Percentiles rank a stretch among this genome's conserved stretches.
Evolutionary conservation across 208 protist genomes (phyloP).

Genomic region (Acanthamoeba healyi): DNA sequence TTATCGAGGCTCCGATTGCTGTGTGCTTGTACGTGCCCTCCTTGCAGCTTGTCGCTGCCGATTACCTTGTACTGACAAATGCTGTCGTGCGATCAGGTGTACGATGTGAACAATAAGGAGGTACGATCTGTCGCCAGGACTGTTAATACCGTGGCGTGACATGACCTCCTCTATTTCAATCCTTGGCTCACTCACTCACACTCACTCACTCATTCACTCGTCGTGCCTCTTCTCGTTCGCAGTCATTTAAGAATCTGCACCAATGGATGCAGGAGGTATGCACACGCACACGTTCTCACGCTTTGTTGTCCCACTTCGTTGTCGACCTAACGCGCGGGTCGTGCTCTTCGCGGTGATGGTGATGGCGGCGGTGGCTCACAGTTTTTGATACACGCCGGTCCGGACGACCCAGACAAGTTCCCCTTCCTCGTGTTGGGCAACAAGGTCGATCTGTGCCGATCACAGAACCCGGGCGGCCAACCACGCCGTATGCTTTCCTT

Average conservation of each 20-base stretch:
- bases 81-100: too few species aligned
- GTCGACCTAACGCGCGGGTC: not conserved
- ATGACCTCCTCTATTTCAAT: too few species aligned
- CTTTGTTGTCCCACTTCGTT: not conserved
- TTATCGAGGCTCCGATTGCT: slow-evolving; percentile 81
- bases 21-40: slow-evolving; percentile 80
- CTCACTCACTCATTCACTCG: not conserved
- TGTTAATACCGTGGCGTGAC: too few species aligned
- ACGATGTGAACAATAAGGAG: slow-evolving; percentile 57
- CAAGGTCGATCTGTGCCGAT: slow-evolving; percentile 93
- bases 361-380: slow-evolving; percentile 4
- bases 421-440: slow-evolving; percentile 98
- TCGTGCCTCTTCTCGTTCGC: not conserved
- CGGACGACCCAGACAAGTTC: slow-evolving; percentile 81
- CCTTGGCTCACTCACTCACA: not conserved
- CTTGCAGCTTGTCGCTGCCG: too few species aligned
- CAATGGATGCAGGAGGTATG: slow-evolving; percentile 51
- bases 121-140: too few species aligned
- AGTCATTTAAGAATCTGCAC: slow-evolving; percentile 37
- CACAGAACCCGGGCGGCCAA: not conserved
- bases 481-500: not conserved
- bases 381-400: slow-evolving; percentile 70
- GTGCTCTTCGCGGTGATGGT: slow-evolving; percentile 76
- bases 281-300: not conserved
- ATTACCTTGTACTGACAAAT: too few species aligned